Base-by-base conservation (phyloP, 1,284 basidiomycete species). In the Cryptococcus wingfieldii region DNA sequence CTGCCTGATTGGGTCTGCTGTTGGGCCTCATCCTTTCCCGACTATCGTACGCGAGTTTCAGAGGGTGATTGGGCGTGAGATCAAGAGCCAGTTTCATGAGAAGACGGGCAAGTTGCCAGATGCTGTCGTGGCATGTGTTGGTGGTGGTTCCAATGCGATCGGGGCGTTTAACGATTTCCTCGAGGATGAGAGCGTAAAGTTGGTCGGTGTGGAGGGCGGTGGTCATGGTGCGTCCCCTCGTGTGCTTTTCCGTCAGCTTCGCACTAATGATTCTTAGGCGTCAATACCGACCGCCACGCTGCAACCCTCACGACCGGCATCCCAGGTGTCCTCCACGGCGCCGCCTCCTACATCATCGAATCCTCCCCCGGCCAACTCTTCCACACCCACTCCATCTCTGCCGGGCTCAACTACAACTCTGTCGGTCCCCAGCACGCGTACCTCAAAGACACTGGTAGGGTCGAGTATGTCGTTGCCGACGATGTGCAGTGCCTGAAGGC, bases 371-470 rank as follows among this genome's bases (percentile, higher is more conserved):
- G 96, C 37, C 96, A 98, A 79, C 94, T 99, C 71, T 86, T 88
- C 64, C 93, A 96, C 76, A 98, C 96, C 18, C 93, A 98, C 78
- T 97, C 93, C 18, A 89, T 99, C 77, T 93, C 89, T 66, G 95
- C 96, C 92, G 91, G 76, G 54, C 66, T 74, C 56, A 76, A 77
- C 66, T 78, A 77, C 61, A 69, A 69, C 71, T 80, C 60, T 73
- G 96, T 98, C 51, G 96, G 96, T 14, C 96, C 96, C 9, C 95
- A 99, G 77, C 95, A 98, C 75, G 87, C 94, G 47, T 96, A 88
- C 86, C 80, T 99, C 72, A 98, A 98, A 78, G 90, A 96, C 71
- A 87, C 86, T 2, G 89, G 90, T 16, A 81, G 96, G 52, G 96
- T 93, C 0, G 90, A 97, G 73, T 98, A 98, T 77, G 83, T 88